Conservation (phyloP, 1,284 basidiomycete species). For the Pisolithus thermaeus region DNA sequence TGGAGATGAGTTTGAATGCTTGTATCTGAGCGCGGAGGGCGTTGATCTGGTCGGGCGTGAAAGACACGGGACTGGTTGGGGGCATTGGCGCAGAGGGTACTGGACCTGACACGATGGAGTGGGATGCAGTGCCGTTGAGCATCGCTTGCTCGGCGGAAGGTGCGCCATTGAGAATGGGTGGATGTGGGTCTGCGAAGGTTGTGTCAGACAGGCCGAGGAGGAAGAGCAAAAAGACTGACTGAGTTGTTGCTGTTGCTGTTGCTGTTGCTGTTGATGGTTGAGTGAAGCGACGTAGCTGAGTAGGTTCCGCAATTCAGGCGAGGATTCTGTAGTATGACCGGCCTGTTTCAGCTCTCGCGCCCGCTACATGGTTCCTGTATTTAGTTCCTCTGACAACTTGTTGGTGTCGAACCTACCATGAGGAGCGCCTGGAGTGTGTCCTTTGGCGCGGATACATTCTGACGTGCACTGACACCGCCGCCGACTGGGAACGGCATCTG, state of each 20-base stretch:
- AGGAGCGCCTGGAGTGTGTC: slow-evolving; percentile 23
- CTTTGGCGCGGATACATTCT: slow-evolving; percentile 14
- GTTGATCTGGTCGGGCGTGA: slow-evolving; percentile 80
- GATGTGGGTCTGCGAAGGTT: slow-evolving; percentile 15
- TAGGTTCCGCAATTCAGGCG: slow-evolving; percentile 23
- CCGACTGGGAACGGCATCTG: too few relatives aligned
- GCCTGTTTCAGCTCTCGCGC: slow-evolving; percentile 28
- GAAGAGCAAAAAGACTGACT: slow-evolving; percentile 19
- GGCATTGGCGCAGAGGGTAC: slow-evolving; percentile 25
- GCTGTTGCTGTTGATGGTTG: slow-evolving; percentile 27
- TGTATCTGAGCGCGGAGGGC: slow-evolving; percentile 86
- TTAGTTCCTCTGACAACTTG: neutral
- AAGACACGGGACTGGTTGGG: slow-evolving; percentile 61
- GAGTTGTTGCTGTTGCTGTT: slow-evolving; percentile 22
- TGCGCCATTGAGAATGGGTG: slow-evolving; percentile 15
- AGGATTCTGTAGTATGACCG: slow-evolving; percentile 28
- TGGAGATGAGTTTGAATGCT: slow-evolving; percentile 81
- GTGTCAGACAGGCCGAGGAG: slow-evolving; percentile 7
- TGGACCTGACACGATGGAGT: slow-evolving; percentile 23
- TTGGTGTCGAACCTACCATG: slow-evolving; percentile 9
- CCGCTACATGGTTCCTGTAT: slow-evolving; percentile 13
- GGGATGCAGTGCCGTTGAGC: slow-evolving; percentile 11
- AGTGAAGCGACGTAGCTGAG: slow-evolving; percentile 21
- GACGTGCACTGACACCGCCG: slow-evolving; percentile 1
- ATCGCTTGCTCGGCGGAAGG: slow-evolving; percentile 2